Conservation (phyloP, 2,329 filamentous ascomycete genomes). For the Fusarium sacchari region DNA sequence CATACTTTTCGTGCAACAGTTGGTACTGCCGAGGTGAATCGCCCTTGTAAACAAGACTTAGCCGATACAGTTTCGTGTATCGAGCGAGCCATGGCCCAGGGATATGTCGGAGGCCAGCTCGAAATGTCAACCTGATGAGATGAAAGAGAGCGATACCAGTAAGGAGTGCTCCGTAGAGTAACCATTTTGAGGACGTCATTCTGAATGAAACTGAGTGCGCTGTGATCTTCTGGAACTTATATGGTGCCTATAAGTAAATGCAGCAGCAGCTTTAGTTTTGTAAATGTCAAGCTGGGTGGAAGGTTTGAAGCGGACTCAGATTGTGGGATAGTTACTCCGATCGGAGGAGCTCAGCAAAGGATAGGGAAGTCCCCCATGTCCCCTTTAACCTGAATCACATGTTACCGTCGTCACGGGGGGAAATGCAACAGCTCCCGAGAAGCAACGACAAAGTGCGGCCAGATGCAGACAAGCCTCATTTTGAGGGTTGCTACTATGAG, state of each 20-base stretch:
- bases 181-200: neutral
- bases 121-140: neutral
- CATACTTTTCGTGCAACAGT: neutral
- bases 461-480: neutral
- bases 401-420: neutral
- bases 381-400: neutral
- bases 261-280: neutral
- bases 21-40: neutral
- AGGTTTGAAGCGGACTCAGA: neutral
- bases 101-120: neutral
- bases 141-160: neutral
- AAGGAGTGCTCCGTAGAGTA: neutral
- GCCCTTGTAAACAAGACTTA: neutral
- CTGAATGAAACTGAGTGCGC: rapidly evolving
- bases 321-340: neutral
- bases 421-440: neutral
- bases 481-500: no score
- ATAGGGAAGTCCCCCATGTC: neutral
- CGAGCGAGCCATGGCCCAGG: neutral
- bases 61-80: neutral
- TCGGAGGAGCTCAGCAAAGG: neutral
- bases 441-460: neutral
- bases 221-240: rapidly evolving
- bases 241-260: rapidly evolving
- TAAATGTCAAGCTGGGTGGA: neutral